These are phyloP conservation scores for Yarrowia osloensis DNA, from an alignment of 805 yeast species.

Conservation along the genomic window DNA sequence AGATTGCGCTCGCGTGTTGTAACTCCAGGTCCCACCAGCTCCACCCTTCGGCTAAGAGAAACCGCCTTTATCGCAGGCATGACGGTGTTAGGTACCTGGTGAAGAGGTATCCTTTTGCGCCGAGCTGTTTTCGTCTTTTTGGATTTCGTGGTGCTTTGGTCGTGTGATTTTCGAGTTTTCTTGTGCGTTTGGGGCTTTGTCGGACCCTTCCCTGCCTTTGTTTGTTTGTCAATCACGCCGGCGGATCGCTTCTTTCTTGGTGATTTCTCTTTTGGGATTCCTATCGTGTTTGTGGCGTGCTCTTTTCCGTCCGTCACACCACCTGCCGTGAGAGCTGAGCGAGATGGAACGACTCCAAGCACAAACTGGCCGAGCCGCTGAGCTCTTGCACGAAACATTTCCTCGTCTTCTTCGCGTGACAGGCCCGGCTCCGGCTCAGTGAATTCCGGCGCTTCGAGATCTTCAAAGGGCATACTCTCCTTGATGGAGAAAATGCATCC, in stretches of 20 bases:
- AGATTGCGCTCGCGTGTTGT: background rate
- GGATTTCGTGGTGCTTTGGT: background rate
- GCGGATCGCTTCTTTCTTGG: background rate
- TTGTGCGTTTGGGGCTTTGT: background rate
- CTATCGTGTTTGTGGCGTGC: background rate
- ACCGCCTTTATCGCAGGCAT: conserved; percentile 7
- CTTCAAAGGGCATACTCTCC: background rate
- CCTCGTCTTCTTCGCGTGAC: conserved; percentile 20
- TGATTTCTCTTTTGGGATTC: background rate
- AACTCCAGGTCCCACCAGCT: background rate
- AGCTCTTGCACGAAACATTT: background rate
- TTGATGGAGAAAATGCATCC: background rate
- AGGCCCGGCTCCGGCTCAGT: conserved; percentile 8
- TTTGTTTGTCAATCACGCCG: background rate
- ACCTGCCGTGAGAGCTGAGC: background rate
- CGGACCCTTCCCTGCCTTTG: background rate
- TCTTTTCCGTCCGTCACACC: background rate
- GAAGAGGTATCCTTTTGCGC: background rate
- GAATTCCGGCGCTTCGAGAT: conserved; percentile 4
- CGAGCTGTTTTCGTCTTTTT: background rate
- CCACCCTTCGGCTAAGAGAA: background rate
- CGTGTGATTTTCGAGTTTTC: background rate
- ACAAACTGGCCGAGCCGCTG: background rate
- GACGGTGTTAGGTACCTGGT: conserved; percentile 4
- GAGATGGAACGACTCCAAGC: background rate